Conservation (phyloP, 306 rosid genomes). For the Quercus variabilis region DNA sequence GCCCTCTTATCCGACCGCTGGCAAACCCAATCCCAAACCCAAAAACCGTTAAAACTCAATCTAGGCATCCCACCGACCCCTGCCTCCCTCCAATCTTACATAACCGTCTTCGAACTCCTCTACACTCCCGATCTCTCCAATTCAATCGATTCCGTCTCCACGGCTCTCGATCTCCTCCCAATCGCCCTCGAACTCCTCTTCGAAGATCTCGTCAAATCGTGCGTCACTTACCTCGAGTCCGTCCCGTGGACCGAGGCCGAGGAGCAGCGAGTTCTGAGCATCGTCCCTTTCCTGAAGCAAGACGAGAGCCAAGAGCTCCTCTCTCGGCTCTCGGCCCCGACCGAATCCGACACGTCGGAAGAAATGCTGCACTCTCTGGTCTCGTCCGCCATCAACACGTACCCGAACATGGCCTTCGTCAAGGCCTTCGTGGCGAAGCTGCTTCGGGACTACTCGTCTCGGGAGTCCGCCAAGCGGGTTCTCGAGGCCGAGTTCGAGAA, state of each 20-base stretch:
- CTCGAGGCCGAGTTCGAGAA: conserved; percentile 64
- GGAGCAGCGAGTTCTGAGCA: conserved; percentile 51
- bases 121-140: conserved; percentile 52
- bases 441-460: conserved; percentile 67
- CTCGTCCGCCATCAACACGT: conserved; percentile 53
- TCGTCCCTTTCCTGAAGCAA: conserved; percentile 65
- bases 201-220: conserved; percentile 72
- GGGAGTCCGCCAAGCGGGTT: conserved; percentile 71
- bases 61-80: conserved; percentile 46
- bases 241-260: conserved; percentile 96
- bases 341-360: conserved; percentile 47
- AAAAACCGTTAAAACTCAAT: conserved; percentile 29
- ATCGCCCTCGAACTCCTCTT: conserved; percentile 78
- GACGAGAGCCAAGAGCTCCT: conserved; percentile 75
- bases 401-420: conserved; percentile 70
- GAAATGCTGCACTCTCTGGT: conserved; percentile 70
- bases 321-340: conserved; percentile 63
- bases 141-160: conserved; percentile 39
- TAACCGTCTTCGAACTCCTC: conserved; percentile 60
- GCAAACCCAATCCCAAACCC: conserved; percentile 29
- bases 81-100: conserved; percentile 44
- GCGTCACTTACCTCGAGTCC: conserved; percentile 74
- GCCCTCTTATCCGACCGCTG: conserved; percentile 86
- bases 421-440: conserved; percentile 90
- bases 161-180: conserved; percentile 77